Evolutionary conservation across 768 basidiomycete species (phyloP).

Genomic region (Lactarius deliciosus): DNA sequence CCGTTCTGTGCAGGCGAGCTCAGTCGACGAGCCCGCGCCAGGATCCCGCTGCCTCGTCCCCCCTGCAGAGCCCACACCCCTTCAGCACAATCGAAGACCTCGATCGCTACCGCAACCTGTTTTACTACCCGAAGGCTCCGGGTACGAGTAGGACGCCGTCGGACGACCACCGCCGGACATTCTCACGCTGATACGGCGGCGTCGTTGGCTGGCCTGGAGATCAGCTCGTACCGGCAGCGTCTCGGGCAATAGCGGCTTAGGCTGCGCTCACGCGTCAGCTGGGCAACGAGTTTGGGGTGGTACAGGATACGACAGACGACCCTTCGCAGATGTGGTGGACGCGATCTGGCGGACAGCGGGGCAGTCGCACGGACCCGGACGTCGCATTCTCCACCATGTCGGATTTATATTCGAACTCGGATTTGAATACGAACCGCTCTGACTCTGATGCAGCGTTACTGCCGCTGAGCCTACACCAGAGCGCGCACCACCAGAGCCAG

Average conservation of each 20-base stretch:
- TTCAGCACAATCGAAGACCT: constrained; percentile 63
- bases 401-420: constrained; percentile 7
- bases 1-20: constrained; percentile 18
- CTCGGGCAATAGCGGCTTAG: constrained; percentile 33
- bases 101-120: constrained; percentile 72
- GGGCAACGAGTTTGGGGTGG: constrained; percentile 39
- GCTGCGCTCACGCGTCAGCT: constrained; percentile 43
- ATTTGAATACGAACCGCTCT: constrained; percentile 9
- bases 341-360: constrained; percentile 31
- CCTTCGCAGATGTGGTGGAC: constrained; percentile 30
- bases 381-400: constrained; percentile 29
- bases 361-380: constrained; percentile 28
- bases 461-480: constrained; percentile 35
- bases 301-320: constrained; percentile 22
- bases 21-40: constrained; percentile 25
- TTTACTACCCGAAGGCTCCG: constrained; percentile 51
- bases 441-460: constrained; percentile 27
- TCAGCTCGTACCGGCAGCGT: constrained; percentile 28
- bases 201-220: constrained; percentile 33
- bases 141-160: constrained; percentile 26
- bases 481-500: constrained; percentile 24
- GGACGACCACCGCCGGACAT: constrained; percentile 19
- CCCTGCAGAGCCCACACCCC: constrained; percentile 50
- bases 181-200: constrained; percentile 22
- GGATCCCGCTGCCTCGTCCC: constrained; percentile 38